Conservation (phyloP, 257 asterid genomes). For the Scutellaria minor region DNA sequence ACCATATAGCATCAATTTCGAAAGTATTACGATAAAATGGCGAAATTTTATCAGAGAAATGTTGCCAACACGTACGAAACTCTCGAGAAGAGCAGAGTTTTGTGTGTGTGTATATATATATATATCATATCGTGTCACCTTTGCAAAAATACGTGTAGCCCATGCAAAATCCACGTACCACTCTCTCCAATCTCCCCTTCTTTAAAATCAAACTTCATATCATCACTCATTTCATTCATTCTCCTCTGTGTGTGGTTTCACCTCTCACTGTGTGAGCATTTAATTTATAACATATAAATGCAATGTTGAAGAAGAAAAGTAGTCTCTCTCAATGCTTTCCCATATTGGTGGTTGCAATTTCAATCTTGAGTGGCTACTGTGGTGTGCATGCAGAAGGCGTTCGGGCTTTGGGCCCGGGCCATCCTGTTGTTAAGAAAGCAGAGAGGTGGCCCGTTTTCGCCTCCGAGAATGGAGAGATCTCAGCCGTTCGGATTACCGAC, state of each 20-base stretch:
- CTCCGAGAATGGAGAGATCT: conserved; percentile 62
- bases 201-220: not conserved
- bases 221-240: not conserved
- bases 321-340: not conserved
- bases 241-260: not conserved
- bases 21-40: too few relatives aligned
- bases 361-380: not conserved
- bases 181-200: not conserved
- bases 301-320: conserved; percentile 15
- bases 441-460: conserved; percentile 43
- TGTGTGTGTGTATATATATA: too few relatives aligned
- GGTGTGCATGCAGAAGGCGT: conserved; percentile 5
- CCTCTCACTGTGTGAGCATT: conserved; percentile 16
- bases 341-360: not conserved
- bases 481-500: conserved; percentile 51
- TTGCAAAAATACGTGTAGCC: too few relatives aligned
- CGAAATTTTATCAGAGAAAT: too few relatives aligned
- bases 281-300: not conserved
- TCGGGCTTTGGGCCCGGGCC: conserved; percentile 28
- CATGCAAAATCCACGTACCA: conserved; percentile 47
- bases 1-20: too few relatives aligned
- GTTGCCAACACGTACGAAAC: too few relatives aligned
- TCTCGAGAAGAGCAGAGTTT: too few relatives aligned
- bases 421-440: conserved; percentile 47
- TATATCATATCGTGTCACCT: too few relatives aligned